Evolutionary conservation across 768 basidiomycete species (phyloP), one percentile per base, ranked within the genome.

Genomic region (Termitomyces sp.): DNA sequence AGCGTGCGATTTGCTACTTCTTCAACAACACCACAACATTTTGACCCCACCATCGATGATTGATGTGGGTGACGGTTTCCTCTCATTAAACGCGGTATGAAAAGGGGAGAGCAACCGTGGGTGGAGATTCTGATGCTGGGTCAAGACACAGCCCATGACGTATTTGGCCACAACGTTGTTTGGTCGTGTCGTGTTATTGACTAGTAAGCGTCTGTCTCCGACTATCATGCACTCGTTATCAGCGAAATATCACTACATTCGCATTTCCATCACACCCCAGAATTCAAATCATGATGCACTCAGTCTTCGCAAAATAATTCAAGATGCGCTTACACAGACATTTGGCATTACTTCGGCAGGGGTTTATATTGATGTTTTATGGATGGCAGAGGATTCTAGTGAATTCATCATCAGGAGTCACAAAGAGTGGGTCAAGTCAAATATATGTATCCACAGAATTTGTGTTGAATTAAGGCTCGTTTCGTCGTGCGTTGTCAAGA

Each of bases 301-400:
- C 7, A 71, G 71, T 47, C 66, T 88, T 32, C 74, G 87, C 20
- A 87, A 84, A 69, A 60, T 76, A 2, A 68, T 90, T 25, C 84
- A 86, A 66, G 82, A 86, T 34, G 77, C 81, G 0, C 73, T 89
- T 45, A 57, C 74, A 8, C 81, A 84, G 66, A 74, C 78, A 9
- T 87, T 87, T 64, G 88, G 88, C 3, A 61, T 79, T 45, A 81
- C 83, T 4, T 73, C 73, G 9, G 78, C 86, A 1, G 75, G 78
- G 51, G 78, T 76, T 2, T 81, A 86, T 61, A 60, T 89, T 37
- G 88, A 90, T 65, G 70, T 90, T 10, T 72, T 91, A 17, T 85
- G 83, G 79, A 65, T 86, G 9, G 69, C 76, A 8, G 71, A 76
- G 3, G 71, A 76, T 8, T 81, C 81, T 1, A 63, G 63, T 3